Percentiles rank a stretch among this genome's conserved stretches.
These are phyloP conservation scores for Cajanus cajan DNA, from an alignment of 306 rosid species.

Conservation along the genomic window DNA sequence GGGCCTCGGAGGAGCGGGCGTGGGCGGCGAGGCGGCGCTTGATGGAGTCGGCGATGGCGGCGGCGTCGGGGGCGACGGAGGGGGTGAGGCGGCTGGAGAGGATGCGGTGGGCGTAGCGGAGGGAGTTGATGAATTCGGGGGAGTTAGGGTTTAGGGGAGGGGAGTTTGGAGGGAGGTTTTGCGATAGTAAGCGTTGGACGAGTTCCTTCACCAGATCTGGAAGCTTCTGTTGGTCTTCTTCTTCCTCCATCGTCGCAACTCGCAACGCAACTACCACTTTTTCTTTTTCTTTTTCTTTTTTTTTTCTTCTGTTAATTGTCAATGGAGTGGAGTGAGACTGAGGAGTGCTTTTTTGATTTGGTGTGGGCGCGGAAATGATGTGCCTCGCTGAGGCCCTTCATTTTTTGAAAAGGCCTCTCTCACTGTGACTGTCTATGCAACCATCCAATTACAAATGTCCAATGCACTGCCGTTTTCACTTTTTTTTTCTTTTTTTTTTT, in stretches of 20 bases:
- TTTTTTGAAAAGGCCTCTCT: background rate
- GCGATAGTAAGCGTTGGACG: constrained; percentile 66
- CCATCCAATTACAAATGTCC: no score
- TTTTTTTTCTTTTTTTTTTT: no score
- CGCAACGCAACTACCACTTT: background rate
- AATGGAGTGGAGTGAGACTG: background rate
- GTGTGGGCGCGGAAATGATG: constrained; percentile 28
- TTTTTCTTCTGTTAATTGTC: background rate
- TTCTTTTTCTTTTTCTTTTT: no score
- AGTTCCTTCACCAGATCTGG: constrained; percentile 85
- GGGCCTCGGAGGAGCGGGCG: constrained; percentile 90
- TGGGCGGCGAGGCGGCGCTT: constrained; percentile 88
- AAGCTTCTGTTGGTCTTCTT: constrained; percentile 77
- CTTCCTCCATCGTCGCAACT: constrained; percentile 63
- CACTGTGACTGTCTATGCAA: no score
- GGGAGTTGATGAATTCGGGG: constrained; percentile 52
- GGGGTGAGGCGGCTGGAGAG: constrained; percentile 77
- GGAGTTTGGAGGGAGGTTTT: constrained; percentile 40
- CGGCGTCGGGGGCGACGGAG: constrained; percentile 80
- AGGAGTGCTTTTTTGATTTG: background rate
- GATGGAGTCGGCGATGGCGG: constrained; percentile 86
- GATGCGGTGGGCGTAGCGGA: constrained; percentile 83
- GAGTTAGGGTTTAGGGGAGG: constrained; percentile 48
- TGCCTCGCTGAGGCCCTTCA: background rate
- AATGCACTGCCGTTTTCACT: background rate